These are phyloP conservation scores for Candida multigemmis DNA, from an alignment of 805 yeast species.

Conservation along the genomic window DNA sequence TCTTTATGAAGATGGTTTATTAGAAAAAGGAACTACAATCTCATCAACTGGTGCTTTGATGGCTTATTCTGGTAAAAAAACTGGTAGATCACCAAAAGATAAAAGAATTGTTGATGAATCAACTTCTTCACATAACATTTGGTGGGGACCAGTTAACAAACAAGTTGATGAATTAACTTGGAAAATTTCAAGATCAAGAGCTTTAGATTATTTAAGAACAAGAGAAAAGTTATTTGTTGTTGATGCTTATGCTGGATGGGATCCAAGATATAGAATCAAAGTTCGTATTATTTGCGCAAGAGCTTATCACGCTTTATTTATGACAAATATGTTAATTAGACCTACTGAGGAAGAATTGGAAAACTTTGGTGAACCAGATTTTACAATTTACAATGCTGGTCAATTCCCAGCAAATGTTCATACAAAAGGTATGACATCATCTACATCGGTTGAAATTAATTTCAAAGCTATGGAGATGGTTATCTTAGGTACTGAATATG, in stretches of 20 bases:
- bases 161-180: conserved; percentile 91
- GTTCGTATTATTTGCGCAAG: conserved; percentile 95
- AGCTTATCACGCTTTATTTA: conserved; percentile 96
- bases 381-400: conserved; percentile 97
- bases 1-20: conserved; percentile 87
- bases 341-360: conserved; percentile 86
- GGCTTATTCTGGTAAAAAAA: conserved; percentile 91
- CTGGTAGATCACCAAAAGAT: conserved; percentile 98
- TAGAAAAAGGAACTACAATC: conserved; percentile 85
- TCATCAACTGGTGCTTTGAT: conserved; percentile 90
- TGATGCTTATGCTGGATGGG: conserved; percentile 99
- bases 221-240: conserved; percentile 89
- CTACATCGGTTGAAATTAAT: conserved; percentile 92
- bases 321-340: conserved; percentile 96
- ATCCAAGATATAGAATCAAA: conserved; percentile 92
- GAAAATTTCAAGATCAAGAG: conserved; percentile 93
- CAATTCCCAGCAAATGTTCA: conserved; percentile 96
- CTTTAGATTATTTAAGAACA: conserved; percentile 92
- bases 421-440: conserved; percentile 95
- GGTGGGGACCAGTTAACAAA: conserved; percentile 99
- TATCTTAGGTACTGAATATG: conserved; percentile 96
- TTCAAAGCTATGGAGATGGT: conserved; percentile 98
- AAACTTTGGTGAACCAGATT: conserved; percentile 93
- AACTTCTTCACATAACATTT: conserved; percentile 70
- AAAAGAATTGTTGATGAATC: conserved; percentile 95